Evolutionary conservation across 2,329 filamentous ascomycete species (phyloP).

Genomic region (Fusarium sp.): DNA sequence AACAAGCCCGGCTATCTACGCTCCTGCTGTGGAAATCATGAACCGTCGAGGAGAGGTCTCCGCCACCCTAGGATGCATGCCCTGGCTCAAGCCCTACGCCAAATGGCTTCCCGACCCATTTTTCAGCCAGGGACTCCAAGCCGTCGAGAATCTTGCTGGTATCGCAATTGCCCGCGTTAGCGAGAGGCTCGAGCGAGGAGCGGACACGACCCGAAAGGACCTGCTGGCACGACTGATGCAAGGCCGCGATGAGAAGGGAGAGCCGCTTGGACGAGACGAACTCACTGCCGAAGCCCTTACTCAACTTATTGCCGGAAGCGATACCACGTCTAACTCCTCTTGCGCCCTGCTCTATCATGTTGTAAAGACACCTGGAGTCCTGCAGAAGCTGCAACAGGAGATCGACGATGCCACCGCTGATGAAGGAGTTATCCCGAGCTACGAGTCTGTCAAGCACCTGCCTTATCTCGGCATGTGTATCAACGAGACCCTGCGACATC

Average conservation of each 20-base stretch:
- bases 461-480: constrained; percentile 82
- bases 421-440: constrained; percentile 73
- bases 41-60: constrained; percentile 91
- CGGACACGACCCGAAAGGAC: constrained; percentile 75
- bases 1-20: constrained; percentile 72
- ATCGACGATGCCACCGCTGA: constrained; percentile 76
- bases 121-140: constrained; percentile 79
- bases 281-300: constrained; percentile 90
- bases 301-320: constrained; percentile 84
- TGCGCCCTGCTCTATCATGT: constrained; percentile 87
- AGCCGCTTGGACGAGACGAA: constrained; percentile 81
- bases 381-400: constrained; percentile 78
- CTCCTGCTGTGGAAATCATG: constrained; percentile 87
- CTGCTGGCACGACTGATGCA: constrained; percentile 87
- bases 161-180: constrained; percentile 89
- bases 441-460: constrained; percentile 78
- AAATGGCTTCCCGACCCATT: constrained; percentile 85
- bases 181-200: constrained; percentile 75
- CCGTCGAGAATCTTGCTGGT: constrained; percentile 84
- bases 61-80: constrained; percentile 80
- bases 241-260: constrained; percentile 82
- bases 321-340: constrained; percentile 83
- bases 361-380: constrained; percentile 75
- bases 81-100: constrained; percentile 82
- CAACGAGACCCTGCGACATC: constrained; percentile 86